These are phyloP conservation scores for Aspergillus candidus DNA, from an alignment of 2,329 filamentous ascomycete genomes.

Conservation along the genomic window DNA sequence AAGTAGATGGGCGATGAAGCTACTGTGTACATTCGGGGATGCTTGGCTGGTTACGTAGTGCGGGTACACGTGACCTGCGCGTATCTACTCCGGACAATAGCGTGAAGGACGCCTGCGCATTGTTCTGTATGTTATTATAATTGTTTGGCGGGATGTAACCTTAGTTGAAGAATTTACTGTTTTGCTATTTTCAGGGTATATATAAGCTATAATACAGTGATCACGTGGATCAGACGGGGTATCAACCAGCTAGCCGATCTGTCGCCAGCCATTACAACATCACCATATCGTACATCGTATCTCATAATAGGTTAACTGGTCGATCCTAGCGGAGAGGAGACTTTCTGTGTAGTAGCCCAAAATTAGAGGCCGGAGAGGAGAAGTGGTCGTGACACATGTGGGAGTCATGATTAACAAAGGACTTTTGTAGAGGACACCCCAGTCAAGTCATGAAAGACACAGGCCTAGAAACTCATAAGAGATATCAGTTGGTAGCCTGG, in stretches of 20 bases:
- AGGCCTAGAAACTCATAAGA: not conserved
- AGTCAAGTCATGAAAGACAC: not conserved
- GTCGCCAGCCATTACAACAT: too few species aligned
- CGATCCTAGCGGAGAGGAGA: not conserved
- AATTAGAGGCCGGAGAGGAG: not conserved
- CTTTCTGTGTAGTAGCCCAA: not conserved
- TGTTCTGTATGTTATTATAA: too few species aligned
- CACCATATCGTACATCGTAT: slow-evolving; percentile 6
- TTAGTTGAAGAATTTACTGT: too few species aligned
- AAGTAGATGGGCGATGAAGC: slow-evolving; percentile 7
- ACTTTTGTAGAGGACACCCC: too few species aligned
- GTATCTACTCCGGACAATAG: not conserved
- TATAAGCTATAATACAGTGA: not conserved
- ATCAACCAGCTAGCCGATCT: not conserved
- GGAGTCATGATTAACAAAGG: too few species aligned
- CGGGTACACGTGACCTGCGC: not conserved
- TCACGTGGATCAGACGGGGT: not conserved
- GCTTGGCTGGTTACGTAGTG: not conserved
- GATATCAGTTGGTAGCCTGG: not conserved
- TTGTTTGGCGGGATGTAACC: too few species aligned
- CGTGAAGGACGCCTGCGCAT: too few species aligned
- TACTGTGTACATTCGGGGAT: slow-evolving; percentile 9
- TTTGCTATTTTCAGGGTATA: not conserved
- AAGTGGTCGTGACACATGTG: not conserved
- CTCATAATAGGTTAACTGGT: slow-evolving; percentile 1